Evolutionary conservation across 2,329 filamentous ascomycete species (phyloP).

Genomic region (Ascochyta koolunga): DNA sequence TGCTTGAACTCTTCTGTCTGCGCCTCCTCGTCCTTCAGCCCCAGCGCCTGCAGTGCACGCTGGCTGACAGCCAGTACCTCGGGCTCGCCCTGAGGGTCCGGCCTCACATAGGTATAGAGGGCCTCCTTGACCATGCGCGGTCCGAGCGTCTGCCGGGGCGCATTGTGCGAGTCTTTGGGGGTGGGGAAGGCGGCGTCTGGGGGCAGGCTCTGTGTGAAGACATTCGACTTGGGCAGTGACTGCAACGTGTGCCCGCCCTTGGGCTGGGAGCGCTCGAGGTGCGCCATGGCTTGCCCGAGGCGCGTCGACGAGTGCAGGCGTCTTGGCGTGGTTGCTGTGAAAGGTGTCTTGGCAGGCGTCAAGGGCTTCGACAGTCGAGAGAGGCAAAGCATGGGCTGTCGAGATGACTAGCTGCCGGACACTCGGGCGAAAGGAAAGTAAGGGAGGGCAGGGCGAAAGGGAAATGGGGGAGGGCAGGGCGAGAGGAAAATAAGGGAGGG

Average conservation of each 20-base stretch:
- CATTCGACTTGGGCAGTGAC: constrained; percentile 68
- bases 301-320: constrained; percentile 34
- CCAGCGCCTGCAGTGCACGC: constrained; percentile 80
- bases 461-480: constrained; percentile 16
- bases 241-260: constrained; percentile 45
- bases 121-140: constrained; percentile 86
- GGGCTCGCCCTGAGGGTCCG: constrained; percentile 71
- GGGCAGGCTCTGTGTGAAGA: constrained; percentile 71
- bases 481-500: constrained; percentile 4
- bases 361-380: constrained; percentile 12
- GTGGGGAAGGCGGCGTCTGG: constrained; percentile 80
- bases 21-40: constrained; percentile 71
- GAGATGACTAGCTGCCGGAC: not conserved
- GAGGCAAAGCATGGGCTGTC: constrained; percentile 26
- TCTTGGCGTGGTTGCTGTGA: constrained; percentile 2
- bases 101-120: constrained; percentile 88
- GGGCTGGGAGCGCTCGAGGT: constrained; percentile 44
- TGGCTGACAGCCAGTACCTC: constrained; percentile 83
- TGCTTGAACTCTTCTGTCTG: constrained; percentile 75
- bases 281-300: constrained; percentile 53
- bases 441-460: constrained; percentile 20
- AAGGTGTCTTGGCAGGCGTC: not conserved
- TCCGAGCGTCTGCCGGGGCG: constrained; percentile 74
- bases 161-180: constrained; percentile 79
- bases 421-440: constrained; percentile 1